Evolutionary conservation across 108 stramenopile species (phyloP).

Genomic region (Pseudonitzschia delicatissima): DNA sequence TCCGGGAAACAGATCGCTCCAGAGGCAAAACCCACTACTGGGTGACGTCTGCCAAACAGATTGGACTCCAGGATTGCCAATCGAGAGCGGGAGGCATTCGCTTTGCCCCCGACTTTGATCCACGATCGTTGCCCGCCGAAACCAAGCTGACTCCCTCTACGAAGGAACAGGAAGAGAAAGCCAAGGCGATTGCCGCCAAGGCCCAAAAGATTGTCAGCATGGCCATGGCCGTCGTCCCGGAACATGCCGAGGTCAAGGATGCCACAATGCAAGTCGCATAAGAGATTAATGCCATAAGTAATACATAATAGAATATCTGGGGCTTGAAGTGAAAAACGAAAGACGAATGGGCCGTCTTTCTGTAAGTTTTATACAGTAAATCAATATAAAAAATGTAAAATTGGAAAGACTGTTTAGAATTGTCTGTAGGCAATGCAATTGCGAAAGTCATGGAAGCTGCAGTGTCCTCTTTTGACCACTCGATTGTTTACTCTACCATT

Average conservation of each 20-base stretch:
- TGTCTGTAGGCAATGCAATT: too few relatives aligned
- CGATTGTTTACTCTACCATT: too few relatives aligned
- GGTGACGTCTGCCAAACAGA: conserved; percentile 65
- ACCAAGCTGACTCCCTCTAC: background rate
- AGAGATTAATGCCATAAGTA: too few relatives aligned
- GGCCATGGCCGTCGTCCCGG: background rate
- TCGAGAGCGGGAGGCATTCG: conserved; percentile 45
- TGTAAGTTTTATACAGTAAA: too few relatives aligned
- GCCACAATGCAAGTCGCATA: too few relatives aligned
- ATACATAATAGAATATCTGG: too few relatives aligned
- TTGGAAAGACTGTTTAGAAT: too few relatives aligned
- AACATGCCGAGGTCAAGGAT: background rate
- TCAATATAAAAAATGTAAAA: too few relatives aligned
- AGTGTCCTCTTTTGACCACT: too few relatives aligned
- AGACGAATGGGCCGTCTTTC: too few relatives aligned
- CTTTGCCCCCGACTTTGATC: conserved; percentile 26
- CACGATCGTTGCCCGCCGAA: background rate
- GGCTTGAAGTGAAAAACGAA: too few relatives aligned
- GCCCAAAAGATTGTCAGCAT: conserved; percentile 1
- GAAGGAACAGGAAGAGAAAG: background rate
- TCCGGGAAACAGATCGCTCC: conserved; percentile 56
- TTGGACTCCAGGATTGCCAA: conserved; percentile 64
- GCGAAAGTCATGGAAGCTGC: too few relatives aligned
- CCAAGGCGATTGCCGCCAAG: conserved; percentile 1
- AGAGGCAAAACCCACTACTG: conserved; percentile 82